Evolutionary conservation across 495 filamentous ascomycete species (phyloP).

Genomic region (Hypoxylon perforatum): DNA sequence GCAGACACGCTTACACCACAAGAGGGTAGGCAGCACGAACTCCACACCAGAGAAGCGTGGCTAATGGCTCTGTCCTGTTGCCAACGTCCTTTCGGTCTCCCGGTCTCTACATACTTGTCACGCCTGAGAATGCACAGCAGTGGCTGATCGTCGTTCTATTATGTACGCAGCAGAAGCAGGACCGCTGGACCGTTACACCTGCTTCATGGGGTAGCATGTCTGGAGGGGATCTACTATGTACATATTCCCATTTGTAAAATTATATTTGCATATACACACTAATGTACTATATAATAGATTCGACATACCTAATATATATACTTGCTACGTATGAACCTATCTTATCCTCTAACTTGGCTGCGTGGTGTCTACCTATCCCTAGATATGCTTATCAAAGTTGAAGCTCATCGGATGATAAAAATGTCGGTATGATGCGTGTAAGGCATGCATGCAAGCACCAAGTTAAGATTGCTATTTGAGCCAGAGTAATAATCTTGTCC

Average conservation of each 20-base stretch:
- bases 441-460: too few species aligned
- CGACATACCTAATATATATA: too few species aligned
- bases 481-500: too few species aligned
- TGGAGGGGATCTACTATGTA: not conserved
- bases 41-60: slow-evolving; percentile 6
- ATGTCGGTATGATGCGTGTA: too few species aligned
- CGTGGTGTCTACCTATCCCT: too few species aligned
- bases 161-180: slow-evolving; percentile 38
- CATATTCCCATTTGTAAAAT: not conserved
- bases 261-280: slow-evolving; percentile 4
- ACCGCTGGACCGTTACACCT: slow-evolving; percentile 37
- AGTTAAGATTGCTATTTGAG: too few species aligned
- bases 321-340: too few species aligned
- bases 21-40: slow-evolving; percentile 20
- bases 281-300: not conserved
- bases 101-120: slow-evolving; percentile 5
- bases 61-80: slow-evolving; percentile 19
- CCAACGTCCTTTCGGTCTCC: slow-evolving; percentile 19
- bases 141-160: slow-evolving; percentile 38
- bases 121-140: slow-evolving; percentile 24
- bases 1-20: slow-evolving; percentile 28
- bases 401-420: too few species aligned
- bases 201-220: slow-evolving; percentile 40
- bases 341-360: too few species aligned
- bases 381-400: too few species aligned